phyloP scores from a whole-genome alignment of 169 alveolate genomes.

The Plasmodium yoelii region DNA sequence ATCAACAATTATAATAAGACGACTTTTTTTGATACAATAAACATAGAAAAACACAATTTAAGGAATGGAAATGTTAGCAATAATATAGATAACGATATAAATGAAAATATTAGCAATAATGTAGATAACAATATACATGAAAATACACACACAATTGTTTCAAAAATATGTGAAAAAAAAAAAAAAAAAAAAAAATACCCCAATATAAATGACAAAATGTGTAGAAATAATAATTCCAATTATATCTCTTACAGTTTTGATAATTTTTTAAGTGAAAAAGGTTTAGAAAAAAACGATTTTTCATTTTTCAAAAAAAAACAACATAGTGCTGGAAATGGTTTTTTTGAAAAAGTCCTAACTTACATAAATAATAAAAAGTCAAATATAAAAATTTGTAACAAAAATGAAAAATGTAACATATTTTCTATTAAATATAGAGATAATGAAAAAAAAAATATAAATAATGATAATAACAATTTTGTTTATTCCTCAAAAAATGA shows the following conservation, averaged over 20 bases:
- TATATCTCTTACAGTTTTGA: conserved; percentile 14
- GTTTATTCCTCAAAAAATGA: not conserved
- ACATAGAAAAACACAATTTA: not conserved
- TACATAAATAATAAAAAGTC: conserved; percentile 13
- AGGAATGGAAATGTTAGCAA: not conserved
- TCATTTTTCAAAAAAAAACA: conserved; percentile 28
- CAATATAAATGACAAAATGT: not conserved
- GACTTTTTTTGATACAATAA: not conserved
- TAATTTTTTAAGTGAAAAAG: conserved; percentile 31
- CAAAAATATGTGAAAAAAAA: too few relatives aligned
- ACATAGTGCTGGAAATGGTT: conserved; percentile 14
- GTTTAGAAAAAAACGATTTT: conserved; percentile 56
- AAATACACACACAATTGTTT: not conserved
- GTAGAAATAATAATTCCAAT: not conserved
- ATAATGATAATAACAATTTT: not conserved
- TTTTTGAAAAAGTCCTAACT: conserved; percentile 9
- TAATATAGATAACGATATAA: not conserved
- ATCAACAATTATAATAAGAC: not conserved
- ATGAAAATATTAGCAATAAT: not conserved
- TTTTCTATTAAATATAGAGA: not conserved
- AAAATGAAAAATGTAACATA: not conserved
- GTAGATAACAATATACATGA: not conserved
- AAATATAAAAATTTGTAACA: not conserved
- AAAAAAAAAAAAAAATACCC: too few relatives aligned
- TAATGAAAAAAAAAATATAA: not conserved